phyloP scores from a whole-genome alignment of 2,329 filamentous ascomycete species.

The Scytalidium sp. region DNA sequence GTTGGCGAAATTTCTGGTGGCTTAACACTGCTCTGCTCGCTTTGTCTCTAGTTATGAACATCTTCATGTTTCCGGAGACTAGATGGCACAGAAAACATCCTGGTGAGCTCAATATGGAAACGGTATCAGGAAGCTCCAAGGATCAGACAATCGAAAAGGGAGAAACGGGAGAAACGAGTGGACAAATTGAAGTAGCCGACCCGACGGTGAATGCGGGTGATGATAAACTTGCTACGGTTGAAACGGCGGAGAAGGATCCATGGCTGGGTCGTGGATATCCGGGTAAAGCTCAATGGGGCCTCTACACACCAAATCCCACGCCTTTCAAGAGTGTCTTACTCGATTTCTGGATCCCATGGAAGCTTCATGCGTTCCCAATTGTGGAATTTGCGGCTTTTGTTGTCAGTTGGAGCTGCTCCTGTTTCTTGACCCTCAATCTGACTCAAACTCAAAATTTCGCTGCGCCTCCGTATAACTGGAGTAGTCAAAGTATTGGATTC shows the following conservation, averaged over 20 bases:
- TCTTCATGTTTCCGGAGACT: conserved; percentile 63
- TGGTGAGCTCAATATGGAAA: too few species aligned
- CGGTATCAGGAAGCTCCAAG: too few species aligned
- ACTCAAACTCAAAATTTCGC: conserved; percentile 42
- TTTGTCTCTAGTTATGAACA: conserved; percentile 44
- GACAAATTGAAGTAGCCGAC: conserved; percentile 15
- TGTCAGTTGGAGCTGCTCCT: conserved; percentile 56
- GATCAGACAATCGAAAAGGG: too few species aligned
- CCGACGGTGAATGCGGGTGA: too few species aligned
- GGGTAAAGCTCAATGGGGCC: conserved; percentile 50
- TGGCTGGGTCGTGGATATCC: conserved; percentile 54
- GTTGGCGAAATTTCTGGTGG: conserved; percentile 66
- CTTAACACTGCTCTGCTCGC: conserved; percentile 55
- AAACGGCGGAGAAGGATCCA: conserved; percentile 46
- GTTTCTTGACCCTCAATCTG: conserved; percentile 57
- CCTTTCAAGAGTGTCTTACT: conserved; percentile 46
- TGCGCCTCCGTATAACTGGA: conserved; percentile 24
- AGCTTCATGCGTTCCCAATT: conserved; percentile 60
- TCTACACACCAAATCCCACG: conserved; percentile 48
- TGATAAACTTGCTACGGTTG: conserved; percentile 21
- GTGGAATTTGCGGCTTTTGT: conserved; percentile 61
- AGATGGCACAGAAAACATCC: too few species aligned
- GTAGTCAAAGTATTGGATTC: conserved; percentile 43
- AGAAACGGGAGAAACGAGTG: conserved; percentile 10
- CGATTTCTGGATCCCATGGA: conserved; percentile 60